Percentiles rank a stretch among this genome's conserved stretches.
These are phyloP conservation scores for Entomortierella beljakovae DNA, from an alignment of 192 early-diverging fungal species.

Conservation along the genomic window DNA sequence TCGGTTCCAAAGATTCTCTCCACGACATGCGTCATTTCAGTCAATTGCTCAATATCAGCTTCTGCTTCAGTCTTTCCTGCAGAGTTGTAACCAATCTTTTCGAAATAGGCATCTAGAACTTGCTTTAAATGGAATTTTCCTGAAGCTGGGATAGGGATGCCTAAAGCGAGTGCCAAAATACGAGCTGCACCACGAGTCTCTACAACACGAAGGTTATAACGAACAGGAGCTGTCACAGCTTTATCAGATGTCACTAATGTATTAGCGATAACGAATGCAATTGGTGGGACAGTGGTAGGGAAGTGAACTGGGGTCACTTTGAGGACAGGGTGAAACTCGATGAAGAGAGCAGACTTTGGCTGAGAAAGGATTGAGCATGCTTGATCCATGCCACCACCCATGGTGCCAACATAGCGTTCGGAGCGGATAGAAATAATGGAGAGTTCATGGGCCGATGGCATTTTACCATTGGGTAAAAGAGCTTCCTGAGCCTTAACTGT, in stretches of 20 bases:
- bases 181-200: conserved; percentile 87
- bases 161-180: conserved; percentile 66
- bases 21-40: conserved; percentile 54
- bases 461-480: conserved; percentile 21
- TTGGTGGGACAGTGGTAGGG: conserved; percentile 61
- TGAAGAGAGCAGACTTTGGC: conserved; percentile 75
- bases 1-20: conserved; percentile 45
- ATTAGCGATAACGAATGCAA: conserved; percentile 92
- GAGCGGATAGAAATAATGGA: conserved; percentile 80
- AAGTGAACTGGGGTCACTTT: conserved; percentile 70
- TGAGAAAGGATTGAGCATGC: conserved; percentile 85
- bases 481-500: conserved; percentile 66
- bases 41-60: conserved; percentile 53
- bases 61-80: conserved; percentile 55
- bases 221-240: conserved; percentile 83
- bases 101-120: conserved; percentile 62
- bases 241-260: conserved; percentile 90
- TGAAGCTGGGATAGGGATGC: conserved; percentile 41
- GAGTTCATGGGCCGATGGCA: conserved; percentile 59
- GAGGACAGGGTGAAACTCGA: conserved; percentile 86
- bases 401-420: conserved; percentile 86
- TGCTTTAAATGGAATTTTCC: conserved; percentile 52
- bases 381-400: conserved; percentile 90
- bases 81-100: conserved; percentile 23
- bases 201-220: conserved; percentile 95